Evolutionary conservation across 306 rosid genomes (phyloP), one percentile per base, ranked within the genome.

Genomic region (Prosopis cineraria): DNA sequence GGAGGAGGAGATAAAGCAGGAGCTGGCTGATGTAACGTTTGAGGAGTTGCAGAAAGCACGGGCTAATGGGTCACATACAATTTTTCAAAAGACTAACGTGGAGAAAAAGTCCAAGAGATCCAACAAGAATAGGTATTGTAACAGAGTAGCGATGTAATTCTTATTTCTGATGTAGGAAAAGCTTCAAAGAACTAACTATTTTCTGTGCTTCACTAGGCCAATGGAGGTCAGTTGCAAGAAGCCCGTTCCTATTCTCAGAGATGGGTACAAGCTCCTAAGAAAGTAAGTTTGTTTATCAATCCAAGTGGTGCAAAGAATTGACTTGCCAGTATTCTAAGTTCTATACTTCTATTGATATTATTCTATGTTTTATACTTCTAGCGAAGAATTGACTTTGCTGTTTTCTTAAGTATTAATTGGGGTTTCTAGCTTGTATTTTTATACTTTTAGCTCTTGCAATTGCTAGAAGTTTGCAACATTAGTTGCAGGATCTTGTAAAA

Each of bases 11-110:
- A 88, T 95, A 80, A 87, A 89, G 84, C 85, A 89, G 31, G 91
- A 82, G 77, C 85, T 95, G 22, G 98, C 97, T 14, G 93, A 91
- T 81, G 92, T 85, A 52, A 95, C 98, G 7, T 89, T 92, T 41
- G 98, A 84, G 82, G 98, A 95, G 64, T 71, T 95, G 87, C 97
- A 85, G 82, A 89, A 82, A 88, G 98, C 93, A 30, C 97, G 88
- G 50, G 83, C 89, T 0, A 81, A 92, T 65, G 98, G 98, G 67
- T 79, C 91, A 5, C 91, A 86, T 82, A 58, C 81, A 5, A 55
- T 86, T 68, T 44, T 74, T 50, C 82, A 44, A 70, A 89, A 91
- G 76, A 77, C 73, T 0, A 82, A 33, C 14, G 87, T 85, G 31
- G 89, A 79, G 72, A 87, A 88, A 68, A 90, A 87, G 73, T 74